Conservation (phyloP, 2,329 filamentous ascomycete species). For the Rugonectria rugulosa region DNA sequence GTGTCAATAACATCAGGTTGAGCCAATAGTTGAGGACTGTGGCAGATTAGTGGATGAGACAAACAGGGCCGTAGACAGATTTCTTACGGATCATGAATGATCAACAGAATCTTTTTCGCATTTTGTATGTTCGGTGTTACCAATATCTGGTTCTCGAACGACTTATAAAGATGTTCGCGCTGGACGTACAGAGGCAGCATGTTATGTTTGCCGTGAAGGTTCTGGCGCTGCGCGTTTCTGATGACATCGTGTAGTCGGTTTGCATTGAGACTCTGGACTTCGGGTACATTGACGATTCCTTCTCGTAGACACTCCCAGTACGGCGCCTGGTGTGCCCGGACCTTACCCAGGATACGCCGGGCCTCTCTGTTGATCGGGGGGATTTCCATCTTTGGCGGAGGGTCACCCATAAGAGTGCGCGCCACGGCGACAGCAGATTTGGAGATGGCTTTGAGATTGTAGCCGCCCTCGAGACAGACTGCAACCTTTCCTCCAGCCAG, state of each 20-base stretch:
- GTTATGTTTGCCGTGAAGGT: conserved; percentile 73
- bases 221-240: conserved; percentile 76
- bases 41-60: conserved; percentile 25
- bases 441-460: conserved; percentile 92
- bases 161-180: conserved; percentile 73
- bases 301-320: conserved; percentile 92
- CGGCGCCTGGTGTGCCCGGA: conserved; percentile 67
- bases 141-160: conserved; percentile 86
- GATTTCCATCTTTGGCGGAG: conserved; percentile 70
- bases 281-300: conserved; percentile 62
- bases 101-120: conserved; percentile 75
- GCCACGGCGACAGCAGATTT: conserved; percentile 91
- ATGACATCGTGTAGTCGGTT: conserved; percentile 81
- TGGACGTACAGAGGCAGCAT: conserved; percentile 86
- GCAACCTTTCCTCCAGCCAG: conserved; percentile 88
- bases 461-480: conserved; percentile 94
- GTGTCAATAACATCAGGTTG: conserved; percentile 75
- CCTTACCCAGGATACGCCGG: conserved; percentile 62
- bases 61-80: conserved; percentile 23
- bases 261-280: conserved; percentile 60
- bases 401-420: conserved; percentile 92
- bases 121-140: conserved; percentile 76
- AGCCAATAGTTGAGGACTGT: conserved; percentile 71
- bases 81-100: conserved; percentile 88
- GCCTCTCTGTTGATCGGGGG: conserved; percentile 66